Conservation (phyloP, 805 yeast genomes). For the Scheffersomyces spartinae region DNA sequence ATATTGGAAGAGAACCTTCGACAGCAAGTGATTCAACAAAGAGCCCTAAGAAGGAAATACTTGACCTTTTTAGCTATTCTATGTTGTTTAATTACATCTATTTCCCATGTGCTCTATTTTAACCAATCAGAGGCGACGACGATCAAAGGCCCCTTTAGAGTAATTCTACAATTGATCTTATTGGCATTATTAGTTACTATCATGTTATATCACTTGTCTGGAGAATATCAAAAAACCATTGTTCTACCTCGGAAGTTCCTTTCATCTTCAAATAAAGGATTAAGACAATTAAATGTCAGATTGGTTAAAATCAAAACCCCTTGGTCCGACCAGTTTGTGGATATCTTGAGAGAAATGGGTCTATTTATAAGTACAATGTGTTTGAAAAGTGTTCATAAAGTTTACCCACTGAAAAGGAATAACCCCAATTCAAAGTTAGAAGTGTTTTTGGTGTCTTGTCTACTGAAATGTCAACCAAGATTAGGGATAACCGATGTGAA, state of each 20-base stretch:
- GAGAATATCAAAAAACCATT: conserved; percentile 81
- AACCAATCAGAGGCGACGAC: conserved; percentile 5
- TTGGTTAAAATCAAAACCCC: conserved; percentile 49
- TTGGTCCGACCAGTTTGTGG: conserved; percentile 19
- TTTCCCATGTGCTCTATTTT: conserved; percentile 27
- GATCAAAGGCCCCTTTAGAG: conserved; percentile 22
- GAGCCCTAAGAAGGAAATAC: conserved; percentile 51
- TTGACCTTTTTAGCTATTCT: conserved; percentile 36
- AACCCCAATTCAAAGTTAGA: conserved; percentile 23
- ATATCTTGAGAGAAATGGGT: conserved; percentile 24
- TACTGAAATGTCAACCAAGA: conserved; percentile 42
- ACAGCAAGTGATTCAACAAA: conserved; percentile 67
- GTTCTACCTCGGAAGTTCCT: conserved; percentile 72
- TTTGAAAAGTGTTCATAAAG: conserved; percentile 19
- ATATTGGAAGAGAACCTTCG: conserved; percentile 80
- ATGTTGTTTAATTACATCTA: conserved; percentile 28
- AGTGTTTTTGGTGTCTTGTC: conserved; percentile 26
- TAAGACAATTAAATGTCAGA: conserved; percentile 71
- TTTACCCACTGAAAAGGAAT: conserved; percentile 19
- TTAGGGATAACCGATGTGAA: conserved; percentile 71
- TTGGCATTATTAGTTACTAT: conserved; percentile 57
- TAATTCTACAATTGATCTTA: conserved; percentile 41
- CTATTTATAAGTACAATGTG: conserved; percentile 18
- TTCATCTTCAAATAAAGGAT: conserved; percentile 76
- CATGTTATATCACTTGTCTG: conserved; percentile 71